Conservation (phyloP, 257 asterid species). For the Gardenia jasminoides region DNA sequence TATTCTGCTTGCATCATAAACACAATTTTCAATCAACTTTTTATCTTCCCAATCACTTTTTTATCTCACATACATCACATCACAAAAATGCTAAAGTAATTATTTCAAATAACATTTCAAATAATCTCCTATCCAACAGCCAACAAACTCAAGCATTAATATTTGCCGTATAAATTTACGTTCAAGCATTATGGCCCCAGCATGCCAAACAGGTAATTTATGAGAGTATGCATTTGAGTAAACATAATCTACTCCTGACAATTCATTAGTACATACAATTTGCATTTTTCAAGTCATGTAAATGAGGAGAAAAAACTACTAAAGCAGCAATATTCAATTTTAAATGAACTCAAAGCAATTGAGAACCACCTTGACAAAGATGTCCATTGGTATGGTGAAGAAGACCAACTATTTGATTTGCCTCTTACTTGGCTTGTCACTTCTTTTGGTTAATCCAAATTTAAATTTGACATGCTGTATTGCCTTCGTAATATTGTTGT, state of each 20-base stretch:
- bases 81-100: too few relatives aligned
- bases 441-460: background rate
- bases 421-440: background rate
- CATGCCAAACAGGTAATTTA: background rate
- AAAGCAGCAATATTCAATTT: too few relatives aligned
- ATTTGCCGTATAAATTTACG: background rate
- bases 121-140: background rate
- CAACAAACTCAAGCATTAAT: background rate
- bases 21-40: too few relatives aligned
- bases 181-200: background rate
- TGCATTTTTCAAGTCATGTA: background rate
- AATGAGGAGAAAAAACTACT: background rate
- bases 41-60: too few relatives aligned
- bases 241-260: background rate
- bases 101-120: too few relatives aligned
- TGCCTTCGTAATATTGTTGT: background rate
- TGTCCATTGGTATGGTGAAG: background rate
- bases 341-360: background rate
- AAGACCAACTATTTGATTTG: background rate
- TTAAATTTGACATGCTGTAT: background rate
- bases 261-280: background rate
- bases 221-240: background rate
- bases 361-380: background rate
- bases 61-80: too few relatives aligned
- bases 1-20: too few relatives aligned